A percentile compares a stretch with the other conserved stretches of the same genome.
These are phyloP conservation scores for Lepidopterella palustris DNA, from an alignment of 495 filamentous ascomycete species.

Conservation along the genomic window DNA sequence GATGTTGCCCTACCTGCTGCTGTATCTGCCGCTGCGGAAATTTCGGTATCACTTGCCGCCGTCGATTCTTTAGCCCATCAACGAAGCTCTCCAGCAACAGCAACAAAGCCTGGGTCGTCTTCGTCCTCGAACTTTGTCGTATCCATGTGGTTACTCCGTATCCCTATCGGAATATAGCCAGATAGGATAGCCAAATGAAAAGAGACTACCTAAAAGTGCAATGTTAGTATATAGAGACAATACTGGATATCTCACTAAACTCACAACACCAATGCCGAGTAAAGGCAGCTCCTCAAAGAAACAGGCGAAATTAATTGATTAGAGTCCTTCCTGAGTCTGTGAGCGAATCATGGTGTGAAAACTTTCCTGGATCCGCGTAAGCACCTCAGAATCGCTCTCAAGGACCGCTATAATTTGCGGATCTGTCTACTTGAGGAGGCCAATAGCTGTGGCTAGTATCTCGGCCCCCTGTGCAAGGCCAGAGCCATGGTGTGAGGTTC, in stretches of 20 bases:
- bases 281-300: constrained; percentile 33
- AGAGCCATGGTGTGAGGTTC: constrained; percentile 11
- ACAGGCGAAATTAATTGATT: constrained; percentile 32
- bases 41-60: background rate
- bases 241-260: background rate
- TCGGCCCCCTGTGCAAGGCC: constrained; percentile 12
- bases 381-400: constrained; percentile 29
- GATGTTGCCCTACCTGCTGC: background rate
- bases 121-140: constrained; percentile 38
- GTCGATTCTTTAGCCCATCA: constrained; percentile 21
- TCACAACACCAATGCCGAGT: constrained; percentile 16
- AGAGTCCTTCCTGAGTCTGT: constrained; percentile 13
- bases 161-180: constrained; percentile 35
- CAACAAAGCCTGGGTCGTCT: constrained; percentile 33
- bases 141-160: constrained; percentile 41
- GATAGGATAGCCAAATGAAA: constrained; percentile 39
- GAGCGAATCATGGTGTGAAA: constrained; percentile 36
- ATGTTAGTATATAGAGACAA: background rate
- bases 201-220: constrained; percentile 33
- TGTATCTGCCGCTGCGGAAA: background rate
- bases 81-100: constrained; percentile 27
- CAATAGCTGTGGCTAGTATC: constrained; percentile 17
- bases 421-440: constrained; percentile 18
- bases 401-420: constrained; percentile 15
- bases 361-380: constrained; percentile 36